Base-by-base conservation (phyloP, 371 early-diverging fungal species). In the Saksenaea vasiformis region DNA sequence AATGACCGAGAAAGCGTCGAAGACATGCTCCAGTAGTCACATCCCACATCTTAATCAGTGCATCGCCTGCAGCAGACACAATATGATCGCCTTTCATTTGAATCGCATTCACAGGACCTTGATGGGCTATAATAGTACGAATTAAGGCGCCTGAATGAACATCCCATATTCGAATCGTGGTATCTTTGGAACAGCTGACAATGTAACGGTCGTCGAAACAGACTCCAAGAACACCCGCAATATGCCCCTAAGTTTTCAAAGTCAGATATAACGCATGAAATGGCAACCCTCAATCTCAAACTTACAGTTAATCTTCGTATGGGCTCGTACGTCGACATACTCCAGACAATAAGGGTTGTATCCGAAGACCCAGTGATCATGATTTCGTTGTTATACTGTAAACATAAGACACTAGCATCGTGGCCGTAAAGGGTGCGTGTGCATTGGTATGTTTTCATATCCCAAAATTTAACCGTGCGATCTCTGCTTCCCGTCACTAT, bases 361-460 rank as follows among this genome's bases (percentile, higher is more conserved):
- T 99, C 99, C 36, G 95, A 92, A 1, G 95, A 95, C 1, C 98
- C 98, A 0, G 98, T 91, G 1, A 98, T 91, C 72, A 99, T 78
- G 35, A 87, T 82, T 0, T 80, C 62, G 14, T 83, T 83, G 61
- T 95, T 87, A 73, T 91, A 95, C 68, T 94, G 92, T 47, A 99
- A 77, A 62, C 93, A 93, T 14, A 98, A 85, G 0, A 99, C 96
- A 3, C 95, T 95, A 1, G 91, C 93, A 27, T 80, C 83, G 67
- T 99, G 99, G 9, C 96, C 96, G 0, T 64, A 58, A 37, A 98
- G 77, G 0, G 94, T 94, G 39, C 87, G 85, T 3, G 86, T 62
- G 65, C 89, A 91, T 39, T 69, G 63, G 19, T 74, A 73, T 0
- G 72, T 67, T 3, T 13, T 10, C 53, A 93, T 72, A 66, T 94